Conservation (phyloP, 2,329 filamentous ascomycete genomes). For the Ascochyta clinopodiicola region DNA sequence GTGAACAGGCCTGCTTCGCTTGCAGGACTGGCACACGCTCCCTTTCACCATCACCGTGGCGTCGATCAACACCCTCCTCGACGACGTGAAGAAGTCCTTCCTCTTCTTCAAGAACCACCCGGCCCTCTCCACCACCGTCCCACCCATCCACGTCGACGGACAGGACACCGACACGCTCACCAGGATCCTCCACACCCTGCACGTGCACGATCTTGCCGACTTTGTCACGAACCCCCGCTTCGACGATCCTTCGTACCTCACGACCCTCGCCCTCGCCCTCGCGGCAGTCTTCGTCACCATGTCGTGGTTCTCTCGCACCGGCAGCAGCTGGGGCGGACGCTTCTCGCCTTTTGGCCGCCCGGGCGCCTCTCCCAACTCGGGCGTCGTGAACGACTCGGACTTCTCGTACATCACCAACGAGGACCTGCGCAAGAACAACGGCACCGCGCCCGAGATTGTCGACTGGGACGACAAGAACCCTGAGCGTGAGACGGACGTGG, state of each 20-base stretch:
- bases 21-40: slow-evolving; percentile 14
- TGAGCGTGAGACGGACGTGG: slow-evolving; percentile 69
- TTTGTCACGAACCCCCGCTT: slow-evolving; percentile 40
- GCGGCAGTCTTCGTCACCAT: slow-evolving; percentile 52
- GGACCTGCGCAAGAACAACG: slow-evolving; percentile 61
- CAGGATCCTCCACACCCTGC: slow-evolving; percentile 26
- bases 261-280: slow-evolving; percentile 43
- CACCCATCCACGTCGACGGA: slow-evolving; percentile 19
- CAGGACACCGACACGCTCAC: slow-evolving; percentile 30
- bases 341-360: slow-evolving; percentile 59
- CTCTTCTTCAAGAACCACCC: slow-evolving; percentile 44
- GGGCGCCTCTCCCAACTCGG: slow-evolving; percentile 42
- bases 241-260: slow-evolving; percentile 43
- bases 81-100: slow-evolving; percentile 47
- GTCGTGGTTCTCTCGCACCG: slow-evolving; percentile 57
- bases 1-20: slow-evolving; percentile 20
- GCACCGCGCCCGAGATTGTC: slow-evolving; percentile 50
- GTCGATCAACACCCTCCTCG: slow-evolving; percentile 41
- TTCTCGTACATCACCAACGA: slow-evolving; percentile 84
- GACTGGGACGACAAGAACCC: slow-evolving; percentile 50
- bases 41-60: slow-evolving; percentile 48
- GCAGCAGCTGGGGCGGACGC: slow-evolving; percentile 51
- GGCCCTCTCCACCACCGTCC: slow-evolving; percentile 32
- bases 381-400: slow-evolving; percentile 75
- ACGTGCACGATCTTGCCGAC: slow-evolving; percentile 30